Evolutionary conservation across 805 yeast species (phyloP).

Genomic region (Metschnikowia gruessii): DNA sequence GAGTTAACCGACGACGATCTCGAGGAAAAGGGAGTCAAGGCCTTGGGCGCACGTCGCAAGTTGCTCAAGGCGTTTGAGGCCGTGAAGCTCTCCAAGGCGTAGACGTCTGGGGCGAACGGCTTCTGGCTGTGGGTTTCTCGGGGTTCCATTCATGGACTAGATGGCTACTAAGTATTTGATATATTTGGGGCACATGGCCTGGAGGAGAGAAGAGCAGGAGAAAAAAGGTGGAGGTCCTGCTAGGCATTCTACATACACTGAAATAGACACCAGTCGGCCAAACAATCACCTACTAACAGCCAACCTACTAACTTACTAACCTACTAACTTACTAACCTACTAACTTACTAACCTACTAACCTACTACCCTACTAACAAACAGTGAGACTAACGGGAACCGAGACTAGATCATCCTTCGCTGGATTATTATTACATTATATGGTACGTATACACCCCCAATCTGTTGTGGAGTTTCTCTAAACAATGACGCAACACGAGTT

Average conservation of each 20-base stretch:
- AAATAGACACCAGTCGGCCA: conserved; percentile 7
- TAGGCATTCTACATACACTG: not conserved
- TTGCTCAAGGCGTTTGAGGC: conserved; percentile 86
- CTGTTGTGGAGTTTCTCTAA: no score
- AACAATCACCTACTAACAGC: no score
- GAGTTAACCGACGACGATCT: conserved; percentile 65
- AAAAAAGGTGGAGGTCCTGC: not conserved
- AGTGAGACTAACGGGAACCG: no score
- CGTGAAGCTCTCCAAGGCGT: conserved; percentile 43
- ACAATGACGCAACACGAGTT: conserved; percentile 31
- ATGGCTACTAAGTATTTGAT: conserved; percentile 3
- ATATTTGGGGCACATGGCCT: not conserved
- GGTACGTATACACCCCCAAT: not conserved
- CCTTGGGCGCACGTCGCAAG: conserved; percentile 94
- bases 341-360: no score
- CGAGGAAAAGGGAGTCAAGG: conserved; percentile 80
- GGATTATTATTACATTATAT: not conserved
- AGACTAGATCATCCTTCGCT: not conserved
- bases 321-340: no score
- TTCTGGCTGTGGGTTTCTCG: no score
- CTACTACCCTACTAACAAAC: no score
- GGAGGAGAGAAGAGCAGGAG: not conserved
- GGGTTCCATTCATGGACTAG: not conserved
- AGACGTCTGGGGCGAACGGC: no score
- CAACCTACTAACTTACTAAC: no score